Conservation (phyloP, 2,329 filamentous ascomycete genomes). For the Seiridium unicorne region DNA sequence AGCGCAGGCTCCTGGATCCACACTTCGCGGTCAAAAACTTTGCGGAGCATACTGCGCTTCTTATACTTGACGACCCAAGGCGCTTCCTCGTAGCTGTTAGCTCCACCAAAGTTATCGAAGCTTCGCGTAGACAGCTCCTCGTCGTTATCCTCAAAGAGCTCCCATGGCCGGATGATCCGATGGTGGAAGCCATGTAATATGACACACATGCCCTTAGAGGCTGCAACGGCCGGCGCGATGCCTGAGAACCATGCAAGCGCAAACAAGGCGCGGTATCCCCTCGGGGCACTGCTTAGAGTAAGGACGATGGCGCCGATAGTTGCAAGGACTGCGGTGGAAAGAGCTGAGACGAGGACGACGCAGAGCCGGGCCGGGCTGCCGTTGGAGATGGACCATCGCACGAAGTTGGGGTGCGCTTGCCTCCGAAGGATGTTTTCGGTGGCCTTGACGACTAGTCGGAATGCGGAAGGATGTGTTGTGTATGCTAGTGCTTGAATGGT, state of each 20-base stretch:
- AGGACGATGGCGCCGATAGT: constrained; percentile 59
- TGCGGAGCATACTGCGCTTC: constrained; percentile 66
- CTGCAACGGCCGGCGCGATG: constrained; percentile 69
- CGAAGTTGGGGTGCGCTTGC: constrained; percentile 80
- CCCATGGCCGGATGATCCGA: constrained; percentile 73
- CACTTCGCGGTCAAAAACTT: constrained; percentile 73
- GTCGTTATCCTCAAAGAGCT: constrained; percentile 56
- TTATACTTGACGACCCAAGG: constrained; percentile 73
- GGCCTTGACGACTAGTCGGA: constrained; percentile 56
- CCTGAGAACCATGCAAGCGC: constrained; percentile 68
- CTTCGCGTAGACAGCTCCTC: constrained; percentile 43
- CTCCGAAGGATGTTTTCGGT: constrained; percentile 69
- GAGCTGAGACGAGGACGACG: constrained; percentile 68
- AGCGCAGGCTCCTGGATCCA: constrained; percentile 81
- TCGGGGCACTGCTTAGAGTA: constrained; percentile 60
- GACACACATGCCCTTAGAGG: constrained; percentile 79
- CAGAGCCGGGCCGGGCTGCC: constrained; percentile 71
- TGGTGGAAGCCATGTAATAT: constrained; percentile 76
- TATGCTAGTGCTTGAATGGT: constrained; percentile 67
- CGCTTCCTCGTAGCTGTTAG: constrained; percentile 70
- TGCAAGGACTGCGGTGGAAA: constrained; percentile 56
- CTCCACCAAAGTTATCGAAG: constrained; percentile 54
- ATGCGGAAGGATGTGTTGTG: constrained; percentile 76
- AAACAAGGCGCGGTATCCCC: constrained; percentile 68
- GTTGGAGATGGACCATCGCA: constrained; percentile 81